A percentile compares a stretch with the other conserved stretches of the same genome.
Conservation (phyloP, 257 asterid genomes). For the Cinchona pubescens region DNA sequence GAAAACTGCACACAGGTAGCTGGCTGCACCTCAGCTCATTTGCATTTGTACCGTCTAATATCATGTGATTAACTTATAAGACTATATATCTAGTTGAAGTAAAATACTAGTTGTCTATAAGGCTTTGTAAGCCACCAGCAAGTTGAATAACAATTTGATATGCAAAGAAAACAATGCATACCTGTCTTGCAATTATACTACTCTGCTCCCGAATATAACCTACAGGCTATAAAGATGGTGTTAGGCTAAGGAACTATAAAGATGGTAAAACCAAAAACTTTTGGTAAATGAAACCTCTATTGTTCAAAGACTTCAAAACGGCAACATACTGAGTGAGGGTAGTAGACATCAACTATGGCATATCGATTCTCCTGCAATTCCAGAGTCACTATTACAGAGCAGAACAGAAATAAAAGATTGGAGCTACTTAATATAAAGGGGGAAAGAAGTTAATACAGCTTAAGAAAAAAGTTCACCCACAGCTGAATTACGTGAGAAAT, state of each 20-base stretch:
- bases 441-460: not conserved
- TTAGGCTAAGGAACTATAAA: slow-evolving; percentile 23
- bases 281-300: slow-evolving; percentile 6
- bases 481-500: not conserved
- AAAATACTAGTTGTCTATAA: no score
- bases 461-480: not conserved
- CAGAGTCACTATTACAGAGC: slow-evolving; percentile 8
- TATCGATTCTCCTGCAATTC: slow-evolving; percentile 83
- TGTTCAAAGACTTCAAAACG: slow-evolving; percentile 14
- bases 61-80: not conserved
- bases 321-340: slow-evolving; percentile 71
- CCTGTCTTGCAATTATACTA: slow-evolving; percentile 83
- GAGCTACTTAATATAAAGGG: not conserved
- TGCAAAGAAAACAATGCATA: slow-evolving; percentile 30
- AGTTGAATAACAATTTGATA: not conserved
- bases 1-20: no score
- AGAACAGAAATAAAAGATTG: not conserved
- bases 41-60: not conserved
- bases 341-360: slow-evolving; percentile 84
- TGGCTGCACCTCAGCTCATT: no score
- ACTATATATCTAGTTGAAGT: not conserved
- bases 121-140: not conserved
- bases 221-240: slow-evolving; percentile 67
- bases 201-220: slow-evolving; percentile 93
- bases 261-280: slow-evolving; percentile 5